Evolutionary conservation across 2,329 filamentous ascomycete genomes (phyloP).

Genomic region (Beauveria sp.): DNA sequence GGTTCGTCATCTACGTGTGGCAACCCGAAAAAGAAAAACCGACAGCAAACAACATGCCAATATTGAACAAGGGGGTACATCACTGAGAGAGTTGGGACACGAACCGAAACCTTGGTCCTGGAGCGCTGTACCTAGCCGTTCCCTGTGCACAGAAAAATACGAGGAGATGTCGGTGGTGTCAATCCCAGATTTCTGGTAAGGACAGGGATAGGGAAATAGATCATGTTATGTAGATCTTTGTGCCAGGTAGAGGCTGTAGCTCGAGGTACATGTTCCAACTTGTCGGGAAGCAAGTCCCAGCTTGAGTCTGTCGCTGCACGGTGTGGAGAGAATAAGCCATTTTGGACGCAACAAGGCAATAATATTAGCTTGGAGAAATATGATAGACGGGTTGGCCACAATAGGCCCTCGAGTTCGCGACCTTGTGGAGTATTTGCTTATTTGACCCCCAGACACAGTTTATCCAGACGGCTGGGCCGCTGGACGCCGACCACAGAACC

Average conservation of each 20-base stretch:
- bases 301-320: not conserved
- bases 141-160: not conserved
- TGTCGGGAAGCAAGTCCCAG: not conserved
- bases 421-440: not conserved
- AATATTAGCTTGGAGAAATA: not conserved
- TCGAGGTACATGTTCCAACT: too few species aligned
- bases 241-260: too few species aligned
- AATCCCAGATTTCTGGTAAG: not conserved
- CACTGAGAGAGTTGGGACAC: not conserved
- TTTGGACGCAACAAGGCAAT: not conserved
- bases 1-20: not conserved
- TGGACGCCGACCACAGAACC: not conserved
- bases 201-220: not conserved
- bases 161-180: not conserved
- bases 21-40: not conserved
- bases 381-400: too few species aligned
- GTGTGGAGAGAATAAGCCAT: not conserved
- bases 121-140: not conserved
- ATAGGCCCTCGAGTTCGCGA: fast-evolving
- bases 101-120: not conserved
- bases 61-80: not conserved
- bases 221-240: too few species aligned
- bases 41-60: not conserved
- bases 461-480: not conserved
- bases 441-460: not conserved